Evolutionary conservation across 306 rosid species (phyloP).

Genomic region (Nissolia schottii): DNA sequence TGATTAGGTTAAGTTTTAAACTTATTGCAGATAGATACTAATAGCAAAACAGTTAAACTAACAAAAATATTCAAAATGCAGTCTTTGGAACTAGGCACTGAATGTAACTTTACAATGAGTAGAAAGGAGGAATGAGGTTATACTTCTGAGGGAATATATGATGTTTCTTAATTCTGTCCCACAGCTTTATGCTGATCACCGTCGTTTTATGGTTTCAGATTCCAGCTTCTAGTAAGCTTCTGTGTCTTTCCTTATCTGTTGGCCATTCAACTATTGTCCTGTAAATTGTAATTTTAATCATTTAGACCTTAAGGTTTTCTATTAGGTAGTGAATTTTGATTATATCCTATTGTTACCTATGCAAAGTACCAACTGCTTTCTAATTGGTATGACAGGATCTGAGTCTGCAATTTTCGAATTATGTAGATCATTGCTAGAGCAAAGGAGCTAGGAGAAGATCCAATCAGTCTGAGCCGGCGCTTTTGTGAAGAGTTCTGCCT

Average conservation of each 20-base stretch:
- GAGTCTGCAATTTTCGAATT: constrained; percentile 90
- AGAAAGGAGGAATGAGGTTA: not conserved
- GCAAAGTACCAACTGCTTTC: constrained; percentile 51
- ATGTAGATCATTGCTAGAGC: constrained; percentile 95
- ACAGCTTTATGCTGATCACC: not conserved
- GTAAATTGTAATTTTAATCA: not conserved
- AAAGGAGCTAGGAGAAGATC: constrained; percentile 84
- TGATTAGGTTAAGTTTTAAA: not conserved
- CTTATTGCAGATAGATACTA: not conserved
- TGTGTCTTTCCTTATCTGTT: not conserved
- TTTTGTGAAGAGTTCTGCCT: constrained; percentile 72
- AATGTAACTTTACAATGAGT: not conserved
- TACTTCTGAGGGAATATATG: not conserved
- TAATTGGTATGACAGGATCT: constrained; percentile 92
- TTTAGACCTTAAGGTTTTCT: not conserved
- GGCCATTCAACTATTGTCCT: not conserved
- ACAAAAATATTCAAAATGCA: not conserved
- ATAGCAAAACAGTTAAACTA: not conserved
- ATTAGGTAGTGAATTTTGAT: not conserved
- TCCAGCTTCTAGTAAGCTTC: not conserved
- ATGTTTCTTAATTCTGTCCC: not conserved
- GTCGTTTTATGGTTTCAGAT: not conserved
- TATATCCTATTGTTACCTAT: constrained; percentile 18
- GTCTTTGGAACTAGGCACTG: not conserved
- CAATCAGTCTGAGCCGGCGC: constrained; percentile 71